Conservation (phyloP, 257 asterid species). For the Rauvolfia tetraphylla region DNA sequence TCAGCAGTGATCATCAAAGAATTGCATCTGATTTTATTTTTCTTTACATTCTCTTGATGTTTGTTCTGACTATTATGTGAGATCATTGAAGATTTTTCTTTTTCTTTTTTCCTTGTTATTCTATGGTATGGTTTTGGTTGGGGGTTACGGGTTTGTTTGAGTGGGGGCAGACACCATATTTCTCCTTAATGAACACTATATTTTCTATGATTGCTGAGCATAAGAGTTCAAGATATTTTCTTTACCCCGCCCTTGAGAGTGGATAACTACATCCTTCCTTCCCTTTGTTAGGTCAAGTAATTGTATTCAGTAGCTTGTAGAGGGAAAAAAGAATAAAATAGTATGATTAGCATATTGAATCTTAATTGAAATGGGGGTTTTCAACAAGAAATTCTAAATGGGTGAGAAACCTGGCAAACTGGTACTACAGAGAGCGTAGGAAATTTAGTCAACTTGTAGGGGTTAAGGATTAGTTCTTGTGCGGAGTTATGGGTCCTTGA, state of each 20-base stretch:
- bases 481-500: not conserved
- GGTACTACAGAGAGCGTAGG: not conserved
- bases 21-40: not conserved
- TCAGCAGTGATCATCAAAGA: not conserved
- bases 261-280: not conserved
- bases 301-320: not conserved
- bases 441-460: not conserved
- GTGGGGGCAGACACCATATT: not conserved
- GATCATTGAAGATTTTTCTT: too few species aligned
- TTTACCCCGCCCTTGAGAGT: not conserved
- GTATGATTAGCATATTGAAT: not conserved
- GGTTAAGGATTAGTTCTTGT: not conserved
- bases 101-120: not conserved
- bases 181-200: not conserved
- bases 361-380: not conserved
- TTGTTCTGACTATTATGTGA: not conserved
- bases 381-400: not conserved
- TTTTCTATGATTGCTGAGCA: not conserved
- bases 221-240: not conserved
- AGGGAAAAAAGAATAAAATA: not conserved
- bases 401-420: not conserved
- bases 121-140: not conserved
- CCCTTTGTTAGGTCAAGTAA: not conserved
- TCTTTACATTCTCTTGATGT: not conserved
- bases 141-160: not conserved